Percentiles rank a stretch among this genome's conserved stretches.
phyloP scores from a whole-genome alignment of 352 stramenopile species.

The Pythium grandisporangium region DNA sequence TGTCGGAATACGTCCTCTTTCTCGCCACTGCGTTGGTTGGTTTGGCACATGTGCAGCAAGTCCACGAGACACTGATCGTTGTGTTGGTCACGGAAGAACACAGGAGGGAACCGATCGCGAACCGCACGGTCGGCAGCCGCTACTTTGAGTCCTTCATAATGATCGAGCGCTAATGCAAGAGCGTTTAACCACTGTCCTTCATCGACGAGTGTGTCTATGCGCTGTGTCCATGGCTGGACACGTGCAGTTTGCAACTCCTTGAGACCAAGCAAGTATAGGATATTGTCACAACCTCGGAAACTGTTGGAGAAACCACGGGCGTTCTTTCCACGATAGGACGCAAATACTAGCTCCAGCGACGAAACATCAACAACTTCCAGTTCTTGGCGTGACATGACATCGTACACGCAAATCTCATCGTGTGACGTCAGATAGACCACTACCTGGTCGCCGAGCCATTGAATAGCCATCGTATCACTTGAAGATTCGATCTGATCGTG shows the following conservation, averaged over 20 bases:
- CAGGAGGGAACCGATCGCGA: conserved; percentile 75
- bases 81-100: conserved; percentile 84
- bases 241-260: conserved; percentile 89
- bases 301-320: conserved; percentile 75
- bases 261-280: conserved; percentile 89
- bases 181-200: conserved; percentile 96
- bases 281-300: conserved; percentile 91
- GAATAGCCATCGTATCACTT: conserved; percentile 88
- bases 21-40: conserved; percentile 79
- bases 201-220: conserved; percentile 92
- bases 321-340: conserved; percentile 85
- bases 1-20: conserved; percentile 78
- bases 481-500: conserved; percentile 88
- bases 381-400: conserved; percentile 94
- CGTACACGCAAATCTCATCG: conserved; percentile 95
- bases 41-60: conserved; percentile 87
- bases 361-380: conserved; percentile 93
- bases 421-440: conserved; percentile 92
- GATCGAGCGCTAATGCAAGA: conserved; percentile 92
- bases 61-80: conserved; percentile 87
- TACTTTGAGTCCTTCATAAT: conserved; percentile 90
- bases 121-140: conserved; percentile 70
- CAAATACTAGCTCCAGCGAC: conserved; percentile 90
- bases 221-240: conserved; percentile 88
- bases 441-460: conserved; percentile 95